Evolutionary conservation across 2,329 filamentous ascomycete species (phyloP).

Genomic region (Diaporthe helianthi): DNA sequence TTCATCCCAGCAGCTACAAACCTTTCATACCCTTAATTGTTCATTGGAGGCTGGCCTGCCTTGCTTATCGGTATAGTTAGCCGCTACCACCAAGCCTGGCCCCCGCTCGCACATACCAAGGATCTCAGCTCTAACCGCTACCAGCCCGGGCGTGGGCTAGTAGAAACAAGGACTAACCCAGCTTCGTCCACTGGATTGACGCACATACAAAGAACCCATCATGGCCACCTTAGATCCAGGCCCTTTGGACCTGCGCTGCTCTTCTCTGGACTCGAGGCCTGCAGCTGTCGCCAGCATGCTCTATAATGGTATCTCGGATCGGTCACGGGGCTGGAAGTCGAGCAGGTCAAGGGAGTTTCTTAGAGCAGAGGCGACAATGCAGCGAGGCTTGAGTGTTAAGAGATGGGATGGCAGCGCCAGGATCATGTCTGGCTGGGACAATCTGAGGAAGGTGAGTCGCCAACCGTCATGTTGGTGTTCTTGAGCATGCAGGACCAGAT

Average conservation of each 20-base stretch:
- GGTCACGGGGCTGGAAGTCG: constrained; percentile 46
- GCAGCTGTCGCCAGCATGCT: constrained; percentile 36
- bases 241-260: constrained; percentile 14
- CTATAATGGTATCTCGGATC: constrained; percentile 46
- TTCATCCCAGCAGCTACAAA: constrained; percentile 20
- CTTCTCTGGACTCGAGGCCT: constrained; percentile 23
- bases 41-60: constrained; percentile 21
- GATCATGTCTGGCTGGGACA: constrained; percentile 54
- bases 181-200: not conserved
- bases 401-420: constrained; percentile 59
- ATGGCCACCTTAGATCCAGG: constrained; percentile 24
- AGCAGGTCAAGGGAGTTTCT: constrained; percentile 43
- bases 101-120: constrained; percentile 9
- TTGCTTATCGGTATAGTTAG: constrained; percentile 28
- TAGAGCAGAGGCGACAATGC: constrained; percentile 37
- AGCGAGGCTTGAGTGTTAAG: constrained; percentile 46
- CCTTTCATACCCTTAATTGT: not conserved
- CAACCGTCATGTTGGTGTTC: not conserved
- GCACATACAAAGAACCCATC: constrained; percentile 26
- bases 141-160: constrained; percentile 4
- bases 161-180: constrained; percentile 29
- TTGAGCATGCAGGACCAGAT: not conserved
- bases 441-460: constrained; percentile 53
- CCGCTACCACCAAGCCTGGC: constrained; percentile 27
- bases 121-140: constrained; percentile 22